Percentiles rank a stretch among this genome's conserved stretches.
phyloP scores from a whole-genome alignment of 345 rosid genomes.

The Lenwebbia sp. region DNA sequence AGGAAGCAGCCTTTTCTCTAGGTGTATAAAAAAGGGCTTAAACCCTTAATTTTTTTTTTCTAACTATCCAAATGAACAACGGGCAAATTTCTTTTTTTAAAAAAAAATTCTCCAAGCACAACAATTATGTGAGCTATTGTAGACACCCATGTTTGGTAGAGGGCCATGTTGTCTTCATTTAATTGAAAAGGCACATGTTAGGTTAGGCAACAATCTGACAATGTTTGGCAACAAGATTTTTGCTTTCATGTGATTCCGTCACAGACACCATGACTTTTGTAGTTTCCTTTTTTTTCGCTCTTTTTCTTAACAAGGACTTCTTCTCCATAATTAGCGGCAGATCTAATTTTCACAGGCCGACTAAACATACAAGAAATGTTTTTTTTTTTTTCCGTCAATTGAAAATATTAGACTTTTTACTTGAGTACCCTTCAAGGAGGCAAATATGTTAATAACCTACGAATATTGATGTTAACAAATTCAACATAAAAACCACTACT shows the following conservation, averaged over 20 bases:
- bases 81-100: no score
- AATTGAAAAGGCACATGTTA: background rate
- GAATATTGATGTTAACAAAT: no score
- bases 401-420: no score
- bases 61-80: background rate
- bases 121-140: background rate
- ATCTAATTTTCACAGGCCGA: no score
- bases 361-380: no score
- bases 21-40: background rate
- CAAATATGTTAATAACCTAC: no score
- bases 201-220: background rate
- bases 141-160: no score
- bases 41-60: background rate
- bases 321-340: background rate
- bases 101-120: background rate
- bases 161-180: background rate
- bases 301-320: background rate
- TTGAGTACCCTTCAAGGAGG: no score
- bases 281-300: background rate
- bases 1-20: background rate
- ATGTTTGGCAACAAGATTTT: background rate
- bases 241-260: background rate
- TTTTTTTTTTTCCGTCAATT: no score
- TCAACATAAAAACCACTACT: no score
- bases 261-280: background rate